A percentile compares a stretch with the other conserved stretches of the same genome.
Conservation (phyloP, 2,329 filamentous ascomycete species). For the Alternaria atra region DNA sequence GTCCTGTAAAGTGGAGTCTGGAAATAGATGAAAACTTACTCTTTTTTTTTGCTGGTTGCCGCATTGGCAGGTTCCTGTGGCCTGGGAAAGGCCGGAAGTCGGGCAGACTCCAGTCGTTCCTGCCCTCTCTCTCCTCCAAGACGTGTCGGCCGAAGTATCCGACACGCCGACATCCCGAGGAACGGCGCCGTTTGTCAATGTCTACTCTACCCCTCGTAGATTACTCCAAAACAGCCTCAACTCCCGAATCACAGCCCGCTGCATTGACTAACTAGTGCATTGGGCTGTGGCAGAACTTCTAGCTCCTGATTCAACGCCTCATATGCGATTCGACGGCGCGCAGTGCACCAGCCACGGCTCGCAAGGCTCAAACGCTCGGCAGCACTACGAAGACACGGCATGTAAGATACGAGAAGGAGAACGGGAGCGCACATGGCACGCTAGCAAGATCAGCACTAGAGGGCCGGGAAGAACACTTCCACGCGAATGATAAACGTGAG, state of each 20-base stretch:
- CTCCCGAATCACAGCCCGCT: not conserved
- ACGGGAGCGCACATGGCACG: conserved; percentile 19
- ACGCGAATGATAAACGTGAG: conserved; percentile 15
- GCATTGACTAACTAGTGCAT: not conserved
- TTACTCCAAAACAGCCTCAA: conserved; percentile 5
- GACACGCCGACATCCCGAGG: not conserved
- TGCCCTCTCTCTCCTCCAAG: not conserved
- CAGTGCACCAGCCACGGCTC: not conserved
- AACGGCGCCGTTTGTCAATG: conserved; percentile 2
- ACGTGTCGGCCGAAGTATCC: not conserved
- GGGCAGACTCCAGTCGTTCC: conserved; percentile 4
- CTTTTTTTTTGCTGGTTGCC: not conserved
- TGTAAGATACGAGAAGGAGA: conserved; percentile 3
- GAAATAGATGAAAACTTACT: not conserved
- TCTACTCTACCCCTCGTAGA: not conserved
- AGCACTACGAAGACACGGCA: conserved; percentile 2
- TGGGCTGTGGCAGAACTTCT: not conserved
- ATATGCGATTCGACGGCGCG: not conserved
- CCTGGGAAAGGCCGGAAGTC: not conserved
- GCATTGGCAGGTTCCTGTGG: not conserved
- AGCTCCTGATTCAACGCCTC: not conserved
- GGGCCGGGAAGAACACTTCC: conserved; percentile 5
- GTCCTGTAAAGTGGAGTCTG: conserved; percentile 2
- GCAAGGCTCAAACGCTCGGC: conserved; percentile 3
- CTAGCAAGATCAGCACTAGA: conserved; percentile 16